Evolutionary conservation across 768 basidiomycete species (phyloP).

Genomic region (Lactifluus rugatus): DNA sequence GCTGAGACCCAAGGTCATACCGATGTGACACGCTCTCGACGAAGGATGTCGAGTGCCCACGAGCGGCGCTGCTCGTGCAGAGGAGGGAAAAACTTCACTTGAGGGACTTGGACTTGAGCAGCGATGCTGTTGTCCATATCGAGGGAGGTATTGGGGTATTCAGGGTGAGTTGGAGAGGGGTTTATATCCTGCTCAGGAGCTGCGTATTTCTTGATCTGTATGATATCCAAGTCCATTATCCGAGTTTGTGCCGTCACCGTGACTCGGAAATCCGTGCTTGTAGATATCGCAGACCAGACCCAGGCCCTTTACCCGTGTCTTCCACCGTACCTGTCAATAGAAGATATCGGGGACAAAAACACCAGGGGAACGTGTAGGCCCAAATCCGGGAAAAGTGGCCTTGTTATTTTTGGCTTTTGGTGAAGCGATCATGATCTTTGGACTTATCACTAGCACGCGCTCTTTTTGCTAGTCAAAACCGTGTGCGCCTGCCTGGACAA

Average conservation of each 20-base stretch:
- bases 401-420: not conserved
- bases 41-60: conserved; percentile 57
- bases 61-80: conserved; percentile 58
- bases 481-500: not conserved
- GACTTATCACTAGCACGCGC: not conserved
- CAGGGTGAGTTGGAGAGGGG: not conserved
- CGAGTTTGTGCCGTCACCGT: no score
- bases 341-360: not conserved
- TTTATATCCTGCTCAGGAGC: conserved; percentile 2
- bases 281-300: not conserved
- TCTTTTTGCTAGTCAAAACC: conserved; percentile 3
- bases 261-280: no score
- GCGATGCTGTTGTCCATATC: not conserved
- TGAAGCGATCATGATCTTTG: not conserved
- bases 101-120: not conserved
- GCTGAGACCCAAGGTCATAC: conserved; percentile 25
- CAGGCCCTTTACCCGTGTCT: conserved; percentile 1
- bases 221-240: not conserved
- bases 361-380: not conserved
- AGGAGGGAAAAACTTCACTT: conserved; percentile 60
- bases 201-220: not conserved
- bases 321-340: no score
- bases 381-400: not conserved
- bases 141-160: not conserved
- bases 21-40: conserved; percentile 45